Evolutionary conservation across 768 basidiomycete genomes (phyloP).

Genomic region (Trametes sanguinea): DNA sequence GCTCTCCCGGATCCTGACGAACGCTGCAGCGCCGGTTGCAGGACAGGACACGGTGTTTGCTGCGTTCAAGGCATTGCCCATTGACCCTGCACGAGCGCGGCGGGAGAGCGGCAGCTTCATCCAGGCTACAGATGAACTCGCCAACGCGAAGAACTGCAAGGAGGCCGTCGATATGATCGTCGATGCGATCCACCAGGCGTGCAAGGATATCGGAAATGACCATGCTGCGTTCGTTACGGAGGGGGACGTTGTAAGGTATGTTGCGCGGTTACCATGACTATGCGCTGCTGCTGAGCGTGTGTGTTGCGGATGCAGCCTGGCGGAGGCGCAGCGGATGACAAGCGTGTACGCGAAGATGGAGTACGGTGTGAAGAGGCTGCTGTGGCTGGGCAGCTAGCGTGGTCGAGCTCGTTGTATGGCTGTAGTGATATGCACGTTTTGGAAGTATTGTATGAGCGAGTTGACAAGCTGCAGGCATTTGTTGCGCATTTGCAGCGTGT

Average conservation of each 20-base stretch:
- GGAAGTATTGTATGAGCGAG: constrained; percentile 2
- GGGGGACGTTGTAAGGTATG: constrained; percentile 81
- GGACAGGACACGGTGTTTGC: constrained; percentile 53
- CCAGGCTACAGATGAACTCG: constrained; percentile 62
- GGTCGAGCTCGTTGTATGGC: neutral
- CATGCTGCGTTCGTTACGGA: constrained; percentile 54
- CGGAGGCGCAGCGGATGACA: constrained; percentile 83
- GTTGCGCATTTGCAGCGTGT: constrained; percentile 6
- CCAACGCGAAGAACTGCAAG: constrained; percentile 65
- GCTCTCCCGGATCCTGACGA: constrained; percentile 40
- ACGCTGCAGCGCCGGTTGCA: constrained; percentile 36
- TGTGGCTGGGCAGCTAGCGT: constrained; percentile 78
- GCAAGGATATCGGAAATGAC: constrained; percentile 57
- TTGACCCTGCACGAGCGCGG: constrained; percentile 58
- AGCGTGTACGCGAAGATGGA: constrained; percentile 91
- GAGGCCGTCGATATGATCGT: constrained; percentile 80
- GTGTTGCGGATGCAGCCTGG: constrained; percentile 50
- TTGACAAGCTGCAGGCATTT: constrained; percentile 1
- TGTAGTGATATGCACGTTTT: neutral
- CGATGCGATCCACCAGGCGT: constrained; percentile 66
- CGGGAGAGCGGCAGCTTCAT: constrained; percentile 53
- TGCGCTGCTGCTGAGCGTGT: constrained; percentile 13
- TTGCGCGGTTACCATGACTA: constrained; percentile 17
- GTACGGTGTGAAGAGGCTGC: constrained; percentile 85
- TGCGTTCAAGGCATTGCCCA: constrained; percentile 79